phyloP scores from a whole-genome alignment of 192 early-diverging fungal species.

The Haplosporangium gracile region DNA sequence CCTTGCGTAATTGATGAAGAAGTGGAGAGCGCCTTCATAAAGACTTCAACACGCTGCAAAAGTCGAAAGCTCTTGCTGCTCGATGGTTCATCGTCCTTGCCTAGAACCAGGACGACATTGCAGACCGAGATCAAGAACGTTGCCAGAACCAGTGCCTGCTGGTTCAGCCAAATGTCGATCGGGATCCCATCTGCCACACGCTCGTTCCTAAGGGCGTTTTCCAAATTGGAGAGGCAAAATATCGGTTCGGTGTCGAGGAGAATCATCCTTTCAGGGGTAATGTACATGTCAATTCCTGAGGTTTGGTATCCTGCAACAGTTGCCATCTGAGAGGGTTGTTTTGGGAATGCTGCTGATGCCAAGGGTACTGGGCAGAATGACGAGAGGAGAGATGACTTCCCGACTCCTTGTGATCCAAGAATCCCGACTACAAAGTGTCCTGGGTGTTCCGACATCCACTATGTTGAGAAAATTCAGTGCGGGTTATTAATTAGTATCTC shows the following conservation, averaged over 20 bases:
- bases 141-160: slow-evolving; percentile 63
- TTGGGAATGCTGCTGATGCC: slow-evolving; percentile 49
- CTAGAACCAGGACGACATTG: slow-evolving; percentile 73
- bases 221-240: slow-evolving; percentile 58
- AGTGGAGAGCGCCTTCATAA: slow-evolving; percentile 47
- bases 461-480: background rate
- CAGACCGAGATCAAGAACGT: slow-evolving; percentile 74
- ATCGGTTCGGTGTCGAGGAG: slow-evolving; percentile 75
- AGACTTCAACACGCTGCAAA: slow-evolving; percentile 32
- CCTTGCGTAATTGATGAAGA: background rate
- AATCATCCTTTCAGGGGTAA: slow-evolving; percentile 73
- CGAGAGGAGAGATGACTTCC: slow-evolving; percentile 74
- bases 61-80: slow-evolving; percentile 31
- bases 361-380: slow-evolving; percentile 57
- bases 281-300: slow-evolving; percentile 71
- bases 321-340: slow-evolving; percentile 48
- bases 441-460: slow-evolving; percentile 70
- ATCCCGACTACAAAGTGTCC: slow-evolving; percentile 78
- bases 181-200: slow-evolving; percentile 51
- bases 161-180: slow-evolving; percentile 59
- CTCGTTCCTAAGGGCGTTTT: slow-evolving; percentile 56
- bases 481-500: background rate
- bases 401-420: slow-evolving; percentile 73
- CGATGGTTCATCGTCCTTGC: slow-evolving; percentile 36
- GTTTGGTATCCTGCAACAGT: slow-evolving; percentile 62